Evolutionary conservation across 2,329 filamentous ascomycete species (phyloP).

Genomic region (Aureobasidium sp.): DNA sequence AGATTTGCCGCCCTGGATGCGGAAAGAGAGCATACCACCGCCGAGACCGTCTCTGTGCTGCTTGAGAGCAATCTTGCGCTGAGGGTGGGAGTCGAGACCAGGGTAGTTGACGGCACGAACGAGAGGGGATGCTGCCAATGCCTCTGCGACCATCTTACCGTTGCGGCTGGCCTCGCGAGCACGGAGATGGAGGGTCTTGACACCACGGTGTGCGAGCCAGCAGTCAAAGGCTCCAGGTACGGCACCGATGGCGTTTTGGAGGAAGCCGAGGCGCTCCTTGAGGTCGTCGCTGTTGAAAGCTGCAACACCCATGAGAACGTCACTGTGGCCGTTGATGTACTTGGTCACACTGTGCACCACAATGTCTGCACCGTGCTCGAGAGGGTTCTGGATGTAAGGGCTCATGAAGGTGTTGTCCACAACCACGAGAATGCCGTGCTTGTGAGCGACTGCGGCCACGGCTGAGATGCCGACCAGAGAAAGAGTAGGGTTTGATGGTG

Average conservation of each 20-base stretch:
- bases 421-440: conserved; percentile 86
- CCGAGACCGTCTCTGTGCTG: conserved; percentile 94
- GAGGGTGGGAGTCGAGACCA: conserved; percentile 77
- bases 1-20: conserved; percentile 74
- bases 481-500: conserved; percentile 88
- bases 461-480: conserved; percentile 86
- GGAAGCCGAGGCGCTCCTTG: conserved; percentile 69
- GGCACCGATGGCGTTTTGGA: conserved; percentile 95
- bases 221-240: conserved; percentile 92
- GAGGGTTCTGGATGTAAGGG: conserved; percentile 92
- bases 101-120: conserved; percentile 94
- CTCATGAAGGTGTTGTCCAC: conserved; percentile 98
- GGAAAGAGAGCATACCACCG: conserved; percentile 96
- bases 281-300: conserved; percentile 86
- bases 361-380: conserved; percentile 90
- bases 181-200: conserved; percentile 93
- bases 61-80: conserved; percentile 73
- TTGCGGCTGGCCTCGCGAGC: conserved; percentile 78
- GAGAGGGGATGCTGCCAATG: conserved; percentile 70
- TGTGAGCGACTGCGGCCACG: conserved; percentile 73
- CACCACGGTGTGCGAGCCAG: conserved; percentile 93
- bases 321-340: conserved; percentile 95
- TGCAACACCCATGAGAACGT: conserved; percentile 95
- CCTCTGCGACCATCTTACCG: conserved; percentile 65
- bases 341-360: conserved; percentile 95